Conservation (phyloP, 1,284 basidiomycete genomes). For the Ustilago hordei region DNA sequence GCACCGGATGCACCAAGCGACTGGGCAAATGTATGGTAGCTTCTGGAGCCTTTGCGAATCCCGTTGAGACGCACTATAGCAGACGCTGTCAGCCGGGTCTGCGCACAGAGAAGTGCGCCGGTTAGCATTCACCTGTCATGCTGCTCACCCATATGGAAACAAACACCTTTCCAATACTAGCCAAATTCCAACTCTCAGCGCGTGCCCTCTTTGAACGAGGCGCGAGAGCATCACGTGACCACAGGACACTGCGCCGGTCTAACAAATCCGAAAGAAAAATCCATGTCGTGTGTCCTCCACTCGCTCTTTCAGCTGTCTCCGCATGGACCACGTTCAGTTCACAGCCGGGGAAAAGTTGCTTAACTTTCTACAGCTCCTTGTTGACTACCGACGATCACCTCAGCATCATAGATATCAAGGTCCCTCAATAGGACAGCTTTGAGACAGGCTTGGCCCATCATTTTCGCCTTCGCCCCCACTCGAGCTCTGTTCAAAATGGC, state of each 20-base stretch:
- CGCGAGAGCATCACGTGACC: constrained; percentile 39
- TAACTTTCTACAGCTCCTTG: background rate
- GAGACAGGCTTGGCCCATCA: constrained; percentile 34
- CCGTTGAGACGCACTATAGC: background rate
- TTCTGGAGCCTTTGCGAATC: constrained; percentile 16
- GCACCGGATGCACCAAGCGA: background rate
- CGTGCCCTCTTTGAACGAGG: background rate
- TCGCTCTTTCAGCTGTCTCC: constrained; percentile 1
- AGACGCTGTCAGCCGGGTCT: background rate
- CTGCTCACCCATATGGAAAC: constrained; percentile 11
- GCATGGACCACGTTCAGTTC: constrained; percentile 23
- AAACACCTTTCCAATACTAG: constrained; percentile 15
- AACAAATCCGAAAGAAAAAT: constrained; percentile 21
- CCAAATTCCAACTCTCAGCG: constrained; percentile 12
- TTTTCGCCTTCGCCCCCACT: constrained; percentile 53
- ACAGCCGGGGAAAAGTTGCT: constrained; percentile 24
- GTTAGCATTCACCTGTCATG: constrained; percentile 1
- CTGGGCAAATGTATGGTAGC: background rate
- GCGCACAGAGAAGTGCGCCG: background rate
- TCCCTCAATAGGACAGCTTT: background rate
- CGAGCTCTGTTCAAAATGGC: constrained; percentile 56
- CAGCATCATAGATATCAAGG: constrained; percentile 1
- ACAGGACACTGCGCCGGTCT: background rate
- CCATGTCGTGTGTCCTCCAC: constrained; percentile 44
- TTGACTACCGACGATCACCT: background rate